A percentile compares a stretch with the other conserved stretches of the same genome.
These are phyloP conservation scores for Neurospora hispaniola DNA, from an alignment of 495 filamentous ascomycete species.

Conservation along the genomic window DNA sequence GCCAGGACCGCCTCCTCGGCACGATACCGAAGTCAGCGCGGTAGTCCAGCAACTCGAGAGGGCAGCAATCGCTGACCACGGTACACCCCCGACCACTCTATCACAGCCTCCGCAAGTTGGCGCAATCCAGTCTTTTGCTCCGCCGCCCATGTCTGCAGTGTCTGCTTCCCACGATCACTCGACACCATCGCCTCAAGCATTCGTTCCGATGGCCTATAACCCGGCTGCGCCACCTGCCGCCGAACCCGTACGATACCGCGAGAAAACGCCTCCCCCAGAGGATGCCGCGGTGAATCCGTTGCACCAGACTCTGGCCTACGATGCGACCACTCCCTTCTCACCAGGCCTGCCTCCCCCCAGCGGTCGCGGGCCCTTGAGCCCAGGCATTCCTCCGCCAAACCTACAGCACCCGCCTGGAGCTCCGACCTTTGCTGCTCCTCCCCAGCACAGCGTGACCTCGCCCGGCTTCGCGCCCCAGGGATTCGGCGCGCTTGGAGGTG, in stretches of 20 bases:
- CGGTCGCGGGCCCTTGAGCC: conserved; percentile 24
- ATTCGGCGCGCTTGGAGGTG: conserved; percentile 26
- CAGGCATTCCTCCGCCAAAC: conserved; percentile 25
- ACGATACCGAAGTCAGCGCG: conserved; percentile 50
- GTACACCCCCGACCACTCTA: conserved; percentile 23
- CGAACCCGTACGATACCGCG: conserved; percentile 70
- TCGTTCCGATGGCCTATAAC: conserved; percentile 79
- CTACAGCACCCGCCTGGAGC: conserved; percentile 26
- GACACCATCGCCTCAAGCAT: conserved; percentile 28
- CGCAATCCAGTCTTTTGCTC: conserved; percentile 27
- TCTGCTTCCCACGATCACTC: conserved; percentile 10
- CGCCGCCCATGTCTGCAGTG: conserved; percentile 27
- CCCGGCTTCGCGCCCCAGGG: conserved; percentile 31
- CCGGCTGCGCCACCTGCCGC: conserved; percentile 80
- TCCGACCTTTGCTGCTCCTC: conserved; percentile 28
- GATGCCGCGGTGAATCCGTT: conserved; percentile 62
- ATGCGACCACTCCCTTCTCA: conserved; percentile 42
- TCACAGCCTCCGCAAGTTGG: conserved; percentile 36
- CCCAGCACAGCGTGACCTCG: conserved; percentile 25
- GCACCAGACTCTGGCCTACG: conserved; percentile 53
- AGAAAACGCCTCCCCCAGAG: conserved; percentile 81
- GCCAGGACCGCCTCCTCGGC: conserved; percentile 36
- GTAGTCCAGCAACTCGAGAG: conserved; percentile 80
- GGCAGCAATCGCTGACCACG: conserved; percentile 48
- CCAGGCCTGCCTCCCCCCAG: conserved; percentile 30